Evolutionary conservation across 2,329 filamentous ascomycete species (phyloP).

Genomic region (Trichoderma polysporum): DNA sequence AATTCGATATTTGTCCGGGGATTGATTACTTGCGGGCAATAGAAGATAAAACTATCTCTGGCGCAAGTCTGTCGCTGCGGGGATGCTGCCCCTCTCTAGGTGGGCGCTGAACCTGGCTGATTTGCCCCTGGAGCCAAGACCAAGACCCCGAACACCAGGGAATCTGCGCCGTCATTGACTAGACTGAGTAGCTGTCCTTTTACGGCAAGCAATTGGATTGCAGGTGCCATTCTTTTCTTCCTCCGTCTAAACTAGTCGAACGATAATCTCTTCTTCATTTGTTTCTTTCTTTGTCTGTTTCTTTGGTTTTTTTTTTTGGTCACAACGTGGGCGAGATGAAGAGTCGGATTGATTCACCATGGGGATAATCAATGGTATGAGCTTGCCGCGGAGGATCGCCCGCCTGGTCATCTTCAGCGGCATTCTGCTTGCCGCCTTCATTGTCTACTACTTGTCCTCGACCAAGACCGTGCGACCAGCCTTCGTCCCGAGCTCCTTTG

Average conservation of each 20-base stretch:
- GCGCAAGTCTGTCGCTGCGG: background rate
- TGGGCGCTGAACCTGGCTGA: background rate
- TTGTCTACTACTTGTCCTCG: conserved; percentile 24
- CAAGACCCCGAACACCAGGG: background rate
- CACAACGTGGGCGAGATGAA: conserved; percentile 7
- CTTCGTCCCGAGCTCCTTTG: conserved; percentile 31
- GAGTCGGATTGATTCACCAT: conserved; percentile 1
- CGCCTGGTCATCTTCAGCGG: conserved; percentile 27
- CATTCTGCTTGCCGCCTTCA: conserved; percentile 24
- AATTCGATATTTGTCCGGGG: background rate
- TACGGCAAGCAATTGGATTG: background rate
- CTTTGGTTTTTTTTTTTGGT: background rate
- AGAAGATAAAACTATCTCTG: background rate
- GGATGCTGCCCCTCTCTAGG: background rate
- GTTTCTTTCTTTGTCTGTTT: background rate
- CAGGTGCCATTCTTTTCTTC: background rate
- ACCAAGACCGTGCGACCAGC: background rate
- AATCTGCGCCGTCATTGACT: background rate
- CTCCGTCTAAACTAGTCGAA: background rate
- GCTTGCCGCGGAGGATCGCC: conserved; percentile 27
- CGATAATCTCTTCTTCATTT: background rate
- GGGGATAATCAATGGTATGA: conserved; percentile 24
- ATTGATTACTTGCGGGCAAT: background rate
- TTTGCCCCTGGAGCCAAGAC: background rate
- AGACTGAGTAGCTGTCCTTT: background rate